Conservation (phyloP, 2,329 filamentous ascomycete species). For the Cadophora sp. region DNA sequence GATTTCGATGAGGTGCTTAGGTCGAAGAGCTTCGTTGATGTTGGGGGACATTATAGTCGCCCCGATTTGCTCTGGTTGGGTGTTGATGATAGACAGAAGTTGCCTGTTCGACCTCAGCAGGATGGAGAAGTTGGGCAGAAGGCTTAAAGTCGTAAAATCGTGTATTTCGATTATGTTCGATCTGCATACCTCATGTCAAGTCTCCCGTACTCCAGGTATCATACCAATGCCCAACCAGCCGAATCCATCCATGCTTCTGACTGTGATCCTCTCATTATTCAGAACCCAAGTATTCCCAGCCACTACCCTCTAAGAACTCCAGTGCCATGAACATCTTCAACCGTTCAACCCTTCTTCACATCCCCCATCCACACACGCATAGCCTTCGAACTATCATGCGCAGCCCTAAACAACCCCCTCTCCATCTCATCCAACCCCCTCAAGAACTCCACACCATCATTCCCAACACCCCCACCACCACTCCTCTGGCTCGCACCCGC, state of each 20-base stretch:
- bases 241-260: background rate
- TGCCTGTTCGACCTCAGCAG: conserved; percentile 14
- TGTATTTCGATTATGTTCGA: background rate
- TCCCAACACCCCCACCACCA: conserved; percentile 73
- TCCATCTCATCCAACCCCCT: conserved; percentile 91
- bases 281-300: background rate
- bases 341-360: conserved; percentile 42
- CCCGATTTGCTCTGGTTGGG: conserved; percentile 39
- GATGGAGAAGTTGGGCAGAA: conserved; percentile 4
- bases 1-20: conserved; percentile 32
- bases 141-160: background rate
- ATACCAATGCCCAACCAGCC: conserved; percentile 9
- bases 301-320: background rate
- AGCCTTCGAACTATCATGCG: conserved; percentile 75
- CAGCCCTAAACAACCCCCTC: conserved; percentile 74
- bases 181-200: conserved; percentile 3
- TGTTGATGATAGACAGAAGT: conserved; percentile 31
- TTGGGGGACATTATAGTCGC: conserved; percentile 35
- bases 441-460: conserved; percentile 81
- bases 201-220: conserved; percentile 15
- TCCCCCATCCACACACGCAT: conserved; percentile 71
- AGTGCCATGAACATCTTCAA: conserved; percentile 23
- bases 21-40: conserved; percentile 35
- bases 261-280: background rate
- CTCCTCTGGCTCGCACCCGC: conserved; percentile 74